These are phyloP conservation scores for Podaxis mareebaensis DNA, from an alignment of 768 basidiomycete genomes.

Conservation along the genomic window DNA sequence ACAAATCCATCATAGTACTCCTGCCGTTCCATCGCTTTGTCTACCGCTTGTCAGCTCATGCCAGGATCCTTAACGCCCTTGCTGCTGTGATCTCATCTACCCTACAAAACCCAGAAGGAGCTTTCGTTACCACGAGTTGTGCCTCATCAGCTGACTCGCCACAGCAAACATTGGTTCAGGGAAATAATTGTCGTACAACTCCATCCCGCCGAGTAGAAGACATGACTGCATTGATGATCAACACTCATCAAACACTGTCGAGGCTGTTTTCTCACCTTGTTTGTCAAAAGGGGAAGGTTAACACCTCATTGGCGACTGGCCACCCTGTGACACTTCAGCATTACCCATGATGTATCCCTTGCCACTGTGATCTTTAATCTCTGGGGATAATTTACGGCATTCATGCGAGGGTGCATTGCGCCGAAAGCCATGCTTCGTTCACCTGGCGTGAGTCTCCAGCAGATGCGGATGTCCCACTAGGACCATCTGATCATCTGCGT, in stretches of 20 bases:
- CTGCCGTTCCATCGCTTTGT: not conserved
- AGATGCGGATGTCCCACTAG: not conserved
- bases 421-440: not conserved
- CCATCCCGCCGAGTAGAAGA: not conserved
- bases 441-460: not conserved
- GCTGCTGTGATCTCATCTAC: not conserved
- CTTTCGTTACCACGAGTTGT: not conserved
- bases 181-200: not conserved
- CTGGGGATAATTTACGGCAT: constrained; percentile 3
- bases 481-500: not conserved
- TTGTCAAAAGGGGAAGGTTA: not conserved
- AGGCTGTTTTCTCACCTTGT: not conserved
- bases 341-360: not conserved
- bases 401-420: not conserved
- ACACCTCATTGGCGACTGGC: no score
- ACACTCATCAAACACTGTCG: not conserved
- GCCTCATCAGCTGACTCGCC: constrained; percentile 8
- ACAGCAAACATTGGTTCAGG: not conserved
- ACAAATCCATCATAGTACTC: not conserved
- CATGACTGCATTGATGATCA: not conserved
- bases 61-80: not conserved
- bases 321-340: not conserved
- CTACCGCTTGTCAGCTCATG: not conserved
- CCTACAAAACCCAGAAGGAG: not conserved
- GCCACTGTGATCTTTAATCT: constrained; percentile 3